A percentile compares a stretch with the other conserved stretches of the same genome.
Conservation (phyloP, 305 asterid genomes). For the Salvia sclarea region DNA sequence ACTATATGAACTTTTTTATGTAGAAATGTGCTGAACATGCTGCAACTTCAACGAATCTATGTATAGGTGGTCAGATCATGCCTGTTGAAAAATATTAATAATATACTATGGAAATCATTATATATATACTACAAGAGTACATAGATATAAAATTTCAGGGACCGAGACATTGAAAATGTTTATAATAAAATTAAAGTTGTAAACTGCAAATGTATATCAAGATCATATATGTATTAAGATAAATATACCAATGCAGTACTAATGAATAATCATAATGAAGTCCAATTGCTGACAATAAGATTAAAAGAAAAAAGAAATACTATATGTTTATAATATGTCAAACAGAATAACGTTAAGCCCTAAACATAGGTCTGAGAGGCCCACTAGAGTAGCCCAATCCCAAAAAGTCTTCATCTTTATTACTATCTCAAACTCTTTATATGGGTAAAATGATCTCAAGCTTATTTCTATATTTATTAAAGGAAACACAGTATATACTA, state of each 20-base stretch:
- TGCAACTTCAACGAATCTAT: neutral
- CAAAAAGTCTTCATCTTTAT: neutral
- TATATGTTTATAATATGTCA: neutral
- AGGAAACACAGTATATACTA: neutral
- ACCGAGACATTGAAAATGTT: neutral
- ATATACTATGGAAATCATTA: too few relatives aligned
- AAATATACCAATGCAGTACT: too few relatives aligned
- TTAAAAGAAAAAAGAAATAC: neutral
- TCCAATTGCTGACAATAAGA: neutral
- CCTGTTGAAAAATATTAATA: too few relatives aligned
- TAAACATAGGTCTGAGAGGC: neutral
- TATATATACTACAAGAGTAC: too few relatives aligned
- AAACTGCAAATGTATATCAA: too few relatives aligned
- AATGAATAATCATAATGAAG: neutral
- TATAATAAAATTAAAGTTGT: neutral
- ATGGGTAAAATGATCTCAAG: too few relatives aligned
- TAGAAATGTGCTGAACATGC: neutral
- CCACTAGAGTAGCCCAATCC: neutral
- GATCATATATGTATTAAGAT: neutral
- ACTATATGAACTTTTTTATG: too few relatives aligned
- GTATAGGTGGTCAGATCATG: too few relatives aligned
- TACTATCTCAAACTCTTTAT: neutral
- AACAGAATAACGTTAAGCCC: neutral
- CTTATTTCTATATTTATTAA: too few relatives aligned
- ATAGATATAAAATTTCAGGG: neutral